Evolutionary conservation across 208 protist species (phyloP).

Genomic region (Borovskyia barvae): DNA sequence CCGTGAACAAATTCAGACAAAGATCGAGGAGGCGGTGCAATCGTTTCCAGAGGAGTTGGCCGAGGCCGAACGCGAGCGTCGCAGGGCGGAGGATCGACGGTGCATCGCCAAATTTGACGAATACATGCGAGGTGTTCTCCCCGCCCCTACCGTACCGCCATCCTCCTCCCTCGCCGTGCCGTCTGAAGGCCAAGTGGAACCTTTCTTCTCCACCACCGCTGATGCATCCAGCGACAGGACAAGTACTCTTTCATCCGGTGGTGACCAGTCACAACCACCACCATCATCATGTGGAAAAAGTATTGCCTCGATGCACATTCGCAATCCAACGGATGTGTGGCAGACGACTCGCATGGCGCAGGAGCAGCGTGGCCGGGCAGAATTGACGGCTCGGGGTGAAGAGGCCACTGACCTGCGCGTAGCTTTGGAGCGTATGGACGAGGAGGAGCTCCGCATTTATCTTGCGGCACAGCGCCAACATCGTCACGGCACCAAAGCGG

Average conservation of each 20-base stretch:
- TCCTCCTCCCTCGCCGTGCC: not conserved
- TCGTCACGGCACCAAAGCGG: slow-evolving; percentile 69
- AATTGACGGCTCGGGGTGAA: slow-evolving; percentile 22
- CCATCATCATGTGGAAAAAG: too few relatives aligned
- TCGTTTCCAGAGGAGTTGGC: slow-evolving; percentile 77
- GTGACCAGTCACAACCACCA: too few relatives aligned
- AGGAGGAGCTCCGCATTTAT: slow-evolving; percentile 91
- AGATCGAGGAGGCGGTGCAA: slow-evolving; percentile 78
- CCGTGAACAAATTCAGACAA: slow-evolving; percentile 77
- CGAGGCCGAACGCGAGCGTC: slow-evolving; percentile 49
- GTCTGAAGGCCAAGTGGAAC: too few relatives aligned
- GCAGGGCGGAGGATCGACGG: slow-evolving; percentile 63
- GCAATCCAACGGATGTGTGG: slow-evolving; percentile 81
- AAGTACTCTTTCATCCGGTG: too few relatives aligned
- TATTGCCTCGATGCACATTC: slow-evolving; percentile 72
- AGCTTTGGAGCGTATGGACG: slow-evolving; percentile 60
- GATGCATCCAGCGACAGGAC: not conserved
- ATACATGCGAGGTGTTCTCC: slow-evolving; percentile 75
- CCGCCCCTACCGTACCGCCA: slow-evolving; percentile 6
- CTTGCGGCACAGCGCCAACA: slow-evolving; percentile 79
- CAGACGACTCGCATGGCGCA: slow-evolving; percentile 63
- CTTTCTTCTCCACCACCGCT: too few relatives aligned
- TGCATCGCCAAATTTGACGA: slow-evolving; percentile 85
- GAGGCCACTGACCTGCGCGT: slow-evolving; percentile 33
- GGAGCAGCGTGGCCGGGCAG: slow-evolving; percentile 34